Base-by-base conservation (phyloP, 306 rosid genomes). In the Dicorynia guianensis region DNA sequence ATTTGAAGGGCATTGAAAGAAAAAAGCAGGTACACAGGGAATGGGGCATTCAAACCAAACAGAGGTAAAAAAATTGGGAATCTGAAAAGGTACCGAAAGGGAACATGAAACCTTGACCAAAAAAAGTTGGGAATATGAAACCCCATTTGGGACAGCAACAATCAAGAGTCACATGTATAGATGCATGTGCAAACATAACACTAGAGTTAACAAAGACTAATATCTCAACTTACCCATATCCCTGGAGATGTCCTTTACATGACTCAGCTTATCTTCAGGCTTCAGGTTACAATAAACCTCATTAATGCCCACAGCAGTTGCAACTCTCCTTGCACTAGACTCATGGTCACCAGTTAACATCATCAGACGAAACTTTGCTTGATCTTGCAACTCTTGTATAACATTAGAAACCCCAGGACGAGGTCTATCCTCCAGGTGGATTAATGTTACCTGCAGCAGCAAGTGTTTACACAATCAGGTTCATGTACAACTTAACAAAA, bases 311-410 rank as follows among this genome's bases (percentile, higher is more conserved):
- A 89, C 97, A 67, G 97, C 92, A 43, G 79, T 86, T 75, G 99
- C 97, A 67, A 95, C 97, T 84, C 97, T 89, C 91, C 77, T 82
- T 33, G 99, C 97, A 76, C 99, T 95, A 39, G 85, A 87, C 72
- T 90, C 82, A 33, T 95, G 98, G 76, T 92, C 99, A 61, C 99
- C 99, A 15, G 99, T 95, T 74, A 95, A 81, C 99, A 95, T 95
- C 96, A 92, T 95, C 79, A 90, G 85, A 25, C 83, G 97, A 10
- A 90, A 85, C 81, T 82, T 90, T 62, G 92, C 98, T 75, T 85
- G 84, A 61, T 86, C 83, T 76, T 42, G 88, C 81, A 95, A 79
- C 74, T 95, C 99, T 25, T 49, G 78, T 75, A 92, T 86, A 78
- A 93, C 96, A 80, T 89, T 88, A 58, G 44, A 71, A 62, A 92